Percentiles rank a stretch among this genome's conserved stretches.
Conservation (phyloP, 495 filamentous ascomycete species). For the Evernia prunastri region DNA sequence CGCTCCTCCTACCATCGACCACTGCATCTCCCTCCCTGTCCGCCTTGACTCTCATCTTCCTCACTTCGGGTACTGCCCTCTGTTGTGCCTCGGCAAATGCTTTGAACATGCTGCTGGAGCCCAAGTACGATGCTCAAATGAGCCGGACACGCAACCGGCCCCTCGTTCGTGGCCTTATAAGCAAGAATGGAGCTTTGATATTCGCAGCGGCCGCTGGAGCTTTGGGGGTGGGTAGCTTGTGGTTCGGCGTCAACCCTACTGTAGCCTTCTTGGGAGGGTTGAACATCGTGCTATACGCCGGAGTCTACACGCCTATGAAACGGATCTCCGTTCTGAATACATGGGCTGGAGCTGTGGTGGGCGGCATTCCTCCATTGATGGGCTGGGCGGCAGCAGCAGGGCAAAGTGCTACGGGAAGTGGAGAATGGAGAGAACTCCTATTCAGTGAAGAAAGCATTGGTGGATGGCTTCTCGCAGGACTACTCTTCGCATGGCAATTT, state of each 20-base stretch:
- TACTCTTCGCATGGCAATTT: conserved; percentile 96
- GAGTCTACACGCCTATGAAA: conserved; percentile 88
- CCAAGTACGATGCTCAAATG: conserved; percentile 85
- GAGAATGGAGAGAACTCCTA: conserved; percentile 72
- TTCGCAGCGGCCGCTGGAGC: conserved; percentile 70
- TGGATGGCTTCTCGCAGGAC: conserved; percentile 78
- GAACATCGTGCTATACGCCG: conserved; percentile 87
- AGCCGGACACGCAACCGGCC: conserved; percentile 82
- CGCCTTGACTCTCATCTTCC: conserved; percentile 83
- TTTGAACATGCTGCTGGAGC: conserved; percentile 95
- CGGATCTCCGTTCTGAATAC: conserved; percentile 83
- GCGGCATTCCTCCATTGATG: conserved; percentile 93
- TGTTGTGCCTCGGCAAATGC: conserved; percentile 84
- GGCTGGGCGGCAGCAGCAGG: conserved; percentile 93
- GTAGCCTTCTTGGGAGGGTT: conserved; percentile 74
- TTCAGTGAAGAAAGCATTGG: conserved; percentile 63
- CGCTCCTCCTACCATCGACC: conserved; percentile 57
- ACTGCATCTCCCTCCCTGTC: conserved; percentile 76
- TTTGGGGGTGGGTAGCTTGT: conserved; percentile 62
- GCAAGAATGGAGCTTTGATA: conserved; percentile 61
- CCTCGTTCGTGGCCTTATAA: conserved; percentile 75
- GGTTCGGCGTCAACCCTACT: conserved; percentile 89
- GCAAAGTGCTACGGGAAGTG: conserved; percentile 69
- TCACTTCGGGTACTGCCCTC: conserved; percentile 82
- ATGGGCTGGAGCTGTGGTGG: conserved; percentile 89